Percentiles rank a stretch among this genome's conserved stretches.
Evolutionary conservation across 2,329 filamentous ascomycete species (phyloP).

Genomic region (Calonectria pauciramosa): DNA sequence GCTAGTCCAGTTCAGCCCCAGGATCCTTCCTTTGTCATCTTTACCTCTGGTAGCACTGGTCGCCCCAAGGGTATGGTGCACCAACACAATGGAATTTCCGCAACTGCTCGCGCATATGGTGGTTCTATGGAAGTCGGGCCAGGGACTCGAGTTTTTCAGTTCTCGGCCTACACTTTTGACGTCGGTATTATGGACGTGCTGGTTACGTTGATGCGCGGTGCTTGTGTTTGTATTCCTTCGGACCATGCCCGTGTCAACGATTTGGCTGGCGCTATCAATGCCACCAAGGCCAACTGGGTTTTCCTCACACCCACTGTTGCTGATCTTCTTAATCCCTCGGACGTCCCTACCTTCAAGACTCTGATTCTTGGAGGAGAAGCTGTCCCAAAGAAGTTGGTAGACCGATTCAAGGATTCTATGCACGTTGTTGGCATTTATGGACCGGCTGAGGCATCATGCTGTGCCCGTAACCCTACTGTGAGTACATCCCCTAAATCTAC

Average conservation of each 20-base stretch:
- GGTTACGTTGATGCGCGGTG: slow-evolving; percentile 53
- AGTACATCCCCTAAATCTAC: slow-evolving; percentile 10
- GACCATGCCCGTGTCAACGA: slow-evolving; percentile 38
- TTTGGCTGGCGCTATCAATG: slow-evolving; percentile 7
- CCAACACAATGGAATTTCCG: slow-evolving; percentile 15
- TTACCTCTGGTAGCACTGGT: slow-evolving; percentile 69
- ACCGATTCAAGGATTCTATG: slow-evolving; percentile 34
- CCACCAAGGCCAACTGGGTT: slow-evolving; percentile 5
- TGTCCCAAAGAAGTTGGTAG: slow-evolving; percentile 20
- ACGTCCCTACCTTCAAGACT: slow-evolving; percentile 6
- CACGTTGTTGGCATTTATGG: slow-evolving; percentile 34
- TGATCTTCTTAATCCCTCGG: slow-evolving; percentile 1
- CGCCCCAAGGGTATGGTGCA: slow-evolving; percentile 66
- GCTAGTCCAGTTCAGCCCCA: background rate
- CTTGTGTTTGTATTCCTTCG: slow-evolving; percentile 54
- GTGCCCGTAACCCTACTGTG: slow-evolving; percentile 31
- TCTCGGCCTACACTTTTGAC: slow-evolving; percentile 54
- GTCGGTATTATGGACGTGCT: slow-evolving; percentile 55
- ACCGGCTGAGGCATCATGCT: slow-evolving; percentile 33
- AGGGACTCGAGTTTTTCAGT: slow-evolving; percentile 35
- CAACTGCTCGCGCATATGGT: slow-evolving; percentile 17
- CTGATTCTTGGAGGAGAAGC: slow-evolving; percentile 36
- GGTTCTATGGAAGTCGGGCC: slow-evolving; percentile 13
- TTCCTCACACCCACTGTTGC: slow-evolving; percentile 20
- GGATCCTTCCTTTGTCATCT: slow-evolving; percentile 56